These are phyloP conservation scores for Pyrenophora teres DNA, from an alignment of 2,329 filamentous ascomycete genomes.

Conservation along the genomic window DNA sequence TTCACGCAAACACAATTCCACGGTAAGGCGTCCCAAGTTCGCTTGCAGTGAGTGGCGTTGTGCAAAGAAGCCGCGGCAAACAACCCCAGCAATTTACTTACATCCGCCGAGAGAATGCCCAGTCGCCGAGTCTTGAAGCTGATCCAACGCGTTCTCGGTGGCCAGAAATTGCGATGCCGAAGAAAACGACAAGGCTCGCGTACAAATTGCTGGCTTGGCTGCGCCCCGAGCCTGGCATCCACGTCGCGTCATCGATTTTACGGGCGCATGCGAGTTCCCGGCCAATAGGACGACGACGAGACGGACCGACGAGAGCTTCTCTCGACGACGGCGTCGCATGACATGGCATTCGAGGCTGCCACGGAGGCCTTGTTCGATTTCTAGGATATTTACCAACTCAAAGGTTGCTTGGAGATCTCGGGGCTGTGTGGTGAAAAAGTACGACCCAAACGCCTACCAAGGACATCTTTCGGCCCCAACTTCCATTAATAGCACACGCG, in stretches of 20 bases:
- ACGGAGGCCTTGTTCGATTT: not conserved
- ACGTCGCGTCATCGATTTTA: slow-evolving; percentile 14
- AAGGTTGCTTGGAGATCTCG: not conserved
- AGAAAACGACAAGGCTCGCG: slow-evolving; percentile 12
- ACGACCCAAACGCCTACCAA: too few species aligned
- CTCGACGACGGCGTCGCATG: not conserved
- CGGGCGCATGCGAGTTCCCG: not conserved
- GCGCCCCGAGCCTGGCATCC: not conserved
- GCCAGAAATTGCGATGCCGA: slow-evolving; percentile 7
- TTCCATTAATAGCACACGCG: too few species aligned
- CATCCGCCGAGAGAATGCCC: slow-evolving; percentile 12
- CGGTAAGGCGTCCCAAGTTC: not conserved
- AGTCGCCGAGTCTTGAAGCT: slow-evolving; percentile 7
- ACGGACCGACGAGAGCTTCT: slow-evolving; percentile 9
- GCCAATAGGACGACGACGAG: slow-evolving; percentile 1
- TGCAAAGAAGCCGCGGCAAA: slow-evolving; percentile 2
- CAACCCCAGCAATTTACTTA: not conserved
- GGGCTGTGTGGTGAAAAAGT: too few species aligned
- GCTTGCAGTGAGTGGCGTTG: not conserved
- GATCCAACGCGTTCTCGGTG: slow-evolving; percentile 3
- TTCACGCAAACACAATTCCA: not conserved
- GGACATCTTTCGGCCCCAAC: too few species aligned
- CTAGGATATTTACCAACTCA: not conserved
- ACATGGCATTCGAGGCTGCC: not conserved
- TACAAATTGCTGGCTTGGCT: slow-evolving; percentile 4